A percentile compares a stretch with the other conserved stretches of the same genome.
These are phyloP conservation scores for Helminthosporium solani DNA, from an alignment of 2,329 filamentous ascomycete species.

Conservation along the genomic window DNA sequence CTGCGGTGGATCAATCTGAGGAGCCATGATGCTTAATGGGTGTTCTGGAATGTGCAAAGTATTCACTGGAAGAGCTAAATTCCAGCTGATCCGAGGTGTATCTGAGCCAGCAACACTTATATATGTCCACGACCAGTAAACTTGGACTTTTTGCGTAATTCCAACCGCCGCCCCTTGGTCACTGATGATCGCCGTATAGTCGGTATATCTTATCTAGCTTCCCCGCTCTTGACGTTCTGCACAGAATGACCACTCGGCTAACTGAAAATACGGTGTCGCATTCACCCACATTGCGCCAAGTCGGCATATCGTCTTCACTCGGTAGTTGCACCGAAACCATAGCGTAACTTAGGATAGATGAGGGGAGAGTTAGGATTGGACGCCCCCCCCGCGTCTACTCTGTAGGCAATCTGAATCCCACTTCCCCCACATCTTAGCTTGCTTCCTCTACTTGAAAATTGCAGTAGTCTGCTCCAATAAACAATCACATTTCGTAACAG, in stretches of 20 bases:
- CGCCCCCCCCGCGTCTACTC: too few species aligned
- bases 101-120: constrained; percentile 9
- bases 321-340: not conserved
- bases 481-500: constrained; percentile 12
- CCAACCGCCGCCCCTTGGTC: too few species aligned
- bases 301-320: constrained; percentile 12
- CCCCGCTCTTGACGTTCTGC: constrained; percentile 19
- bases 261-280: constrained; percentile 5
- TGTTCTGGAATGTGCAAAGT: constrained; percentile 2
- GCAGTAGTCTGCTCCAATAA: constrained; percentile 3
- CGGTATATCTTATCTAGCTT: constrained; percentile 11
- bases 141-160: too few species aligned
- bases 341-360: constrained; percentile 3
- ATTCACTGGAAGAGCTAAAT: constrained; percentile 4
- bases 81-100: constrained; percentile 4
- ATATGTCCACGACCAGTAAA: too few species aligned
- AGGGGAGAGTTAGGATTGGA: too few species aligned
- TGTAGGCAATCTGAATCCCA: not conserved
- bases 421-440: constrained; percentile 11
- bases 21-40: constrained; percentile 21
- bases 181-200: constrained; percentile 12
- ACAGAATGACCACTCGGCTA: not conserved
- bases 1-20: constrained; percentile 19
- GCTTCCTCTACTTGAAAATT: constrained; percentile 8
- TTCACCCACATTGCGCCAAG: constrained; percentile 20